Base-by-base conservation (phyloP, 495 filamentous ascomycete genomes). In the Daldinia caldariorum region DNA sequence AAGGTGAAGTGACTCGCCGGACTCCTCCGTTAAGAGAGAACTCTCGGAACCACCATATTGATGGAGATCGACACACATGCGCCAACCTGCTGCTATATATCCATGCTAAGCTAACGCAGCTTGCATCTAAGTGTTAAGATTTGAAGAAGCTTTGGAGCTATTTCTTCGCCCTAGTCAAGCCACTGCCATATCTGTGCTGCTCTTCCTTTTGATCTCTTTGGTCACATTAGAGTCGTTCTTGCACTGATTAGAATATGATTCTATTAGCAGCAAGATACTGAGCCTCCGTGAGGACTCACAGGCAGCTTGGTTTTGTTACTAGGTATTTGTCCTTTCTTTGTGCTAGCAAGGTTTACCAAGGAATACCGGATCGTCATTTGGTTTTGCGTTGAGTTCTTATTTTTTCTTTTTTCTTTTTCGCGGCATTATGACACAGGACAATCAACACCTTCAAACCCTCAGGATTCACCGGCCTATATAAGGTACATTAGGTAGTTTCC, bases 1-100 rank as follows among this genome's bases (percentile, higher is more conserved):
- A 20, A 39, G 57, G 47, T 60, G 62, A 70, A 34, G 57, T 70
- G 62, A 70, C 34, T 29, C 29, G 5, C 13, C 18, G 1, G n/a
- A 29, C 41, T 20, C 20, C 32, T 1, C n/a, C 7, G 53, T 22
- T 35, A 16, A 9, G 12, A 56, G 31, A 18, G n/a, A 26, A 37
- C 8, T 34, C 26, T n/a, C 12, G 6, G 14, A 9, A 12, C 32
- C 31, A 14, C 7, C 16, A 35, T 35, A 20, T 37, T n/a, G 31
- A 32, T 56, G 53, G 37, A 37, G 53, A 56, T 16, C 26, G 14
- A 20, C 18, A 37, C n/a, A 16, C 14, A 4, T 5, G 20, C 29
- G 8, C 29, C 16, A 37, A 22, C 26, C 10, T 56, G 0, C 31
- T 56, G 14, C 9, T 35, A 1, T 35, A 1, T 53, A 32, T 53